Percentiles rank a stretch among this genome's conserved stretches.
These are phyloP conservation scores for Parachaetomium inaequale DNA, from an alignment of 495 filamentous ascomycete species.

Conservation along the genomic window DNA sequence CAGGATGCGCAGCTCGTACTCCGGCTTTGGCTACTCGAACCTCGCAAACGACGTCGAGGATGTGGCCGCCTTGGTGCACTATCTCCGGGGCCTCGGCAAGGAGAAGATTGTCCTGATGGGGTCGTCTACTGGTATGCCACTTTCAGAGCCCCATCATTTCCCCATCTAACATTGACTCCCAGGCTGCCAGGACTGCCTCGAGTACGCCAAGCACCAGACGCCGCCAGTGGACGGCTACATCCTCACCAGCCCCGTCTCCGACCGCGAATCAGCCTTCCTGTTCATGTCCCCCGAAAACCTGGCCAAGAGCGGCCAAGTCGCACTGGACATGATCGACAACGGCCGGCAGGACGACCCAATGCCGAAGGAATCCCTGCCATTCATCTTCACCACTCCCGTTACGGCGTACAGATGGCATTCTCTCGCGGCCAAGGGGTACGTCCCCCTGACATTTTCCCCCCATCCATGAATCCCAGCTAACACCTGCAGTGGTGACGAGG, in stretches of 20 bases:
- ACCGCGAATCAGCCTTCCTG: constrained; percentile 58
- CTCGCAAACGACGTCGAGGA: constrained; percentile 68
- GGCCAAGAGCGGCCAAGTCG: constrained; percentile 48
- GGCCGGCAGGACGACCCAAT: constrained; percentile 52
- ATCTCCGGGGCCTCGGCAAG: constrained; percentile 48
- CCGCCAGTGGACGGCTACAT: constrained; percentile 67
- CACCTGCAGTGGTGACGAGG: constrained; percentile 60
- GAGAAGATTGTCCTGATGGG: constrained; percentile 14
- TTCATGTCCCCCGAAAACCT: constrained; percentile 43
- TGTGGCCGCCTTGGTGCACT: constrained; percentile 63
- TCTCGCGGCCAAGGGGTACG: constrained; percentile 52
- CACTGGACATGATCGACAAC: constrained; percentile 48
- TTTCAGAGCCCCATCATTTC: not conserved
- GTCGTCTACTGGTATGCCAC: constrained; percentile 4
- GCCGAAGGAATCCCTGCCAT: constrained; percentile 45
- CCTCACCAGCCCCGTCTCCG: constrained; percentile 70
- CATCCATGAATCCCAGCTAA: not conserved
- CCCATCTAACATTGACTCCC: not conserved
- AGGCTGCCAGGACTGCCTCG: constrained; percentile 57
- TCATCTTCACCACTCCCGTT: constrained; percentile 53
- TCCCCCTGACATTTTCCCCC: not conserved
- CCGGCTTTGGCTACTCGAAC: constrained; percentile 68
- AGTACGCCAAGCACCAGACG: constrained; percentile 50
- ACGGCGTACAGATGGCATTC: constrained; percentile 63
- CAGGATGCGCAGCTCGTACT: constrained; percentile 51